These are phyloP conservation scores for Theileria annulata DNA, from an alignment of 169 alveolate species.

Conservation along the genomic window DNA sequence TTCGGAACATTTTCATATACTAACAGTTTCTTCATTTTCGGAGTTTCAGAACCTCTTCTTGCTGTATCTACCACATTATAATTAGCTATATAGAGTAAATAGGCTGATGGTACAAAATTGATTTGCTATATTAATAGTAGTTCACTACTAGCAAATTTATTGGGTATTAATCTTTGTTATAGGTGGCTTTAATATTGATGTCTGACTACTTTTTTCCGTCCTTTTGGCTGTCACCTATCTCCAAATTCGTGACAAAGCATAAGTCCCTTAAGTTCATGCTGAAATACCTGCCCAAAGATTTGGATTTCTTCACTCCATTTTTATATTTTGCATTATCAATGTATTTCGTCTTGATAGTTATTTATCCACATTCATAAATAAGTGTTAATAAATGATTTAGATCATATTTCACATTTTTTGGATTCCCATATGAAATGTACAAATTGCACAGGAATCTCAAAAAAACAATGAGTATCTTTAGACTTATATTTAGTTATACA, in stretches of 20 bases:
- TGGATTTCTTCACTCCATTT: background rate
- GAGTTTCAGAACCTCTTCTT: slow-evolving; percentile 58
- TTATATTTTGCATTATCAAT: slow-evolving; percentile 1
- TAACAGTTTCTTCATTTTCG: slow-evolving; percentile 34
- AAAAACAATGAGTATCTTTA: background rate
- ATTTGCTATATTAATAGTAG: background rate
- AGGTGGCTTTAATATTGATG: slow-evolving; percentile 5
- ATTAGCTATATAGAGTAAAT: background rate
- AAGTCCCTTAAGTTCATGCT: background rate
- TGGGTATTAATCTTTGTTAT: background rate
- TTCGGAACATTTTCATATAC: slow-evolving; percentile 36
- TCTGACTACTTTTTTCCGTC: background rate
- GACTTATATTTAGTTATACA: background rate
- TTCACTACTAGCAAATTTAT: background rate
- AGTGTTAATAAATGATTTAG: background rate
- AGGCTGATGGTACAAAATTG: background rate
- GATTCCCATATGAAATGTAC: slow-evolving; percentile 20
- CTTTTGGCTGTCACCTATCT: background rate
- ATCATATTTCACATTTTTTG: slow-evolving; percentile 15
- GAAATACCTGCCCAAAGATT: slow-evolving; percentile 1
- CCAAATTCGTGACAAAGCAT: background rate
- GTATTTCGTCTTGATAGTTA: background rate
- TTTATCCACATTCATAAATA: background rate
- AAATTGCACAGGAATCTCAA: background rate
- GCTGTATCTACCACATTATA: background rate